A percentile compares a stretch with the other conserved stretches of the same genome.
phyloP scores from a whole-genome alignment of 2,329 filamentous ascomycete species.

The Colletotrichum viniferum region DNA sequence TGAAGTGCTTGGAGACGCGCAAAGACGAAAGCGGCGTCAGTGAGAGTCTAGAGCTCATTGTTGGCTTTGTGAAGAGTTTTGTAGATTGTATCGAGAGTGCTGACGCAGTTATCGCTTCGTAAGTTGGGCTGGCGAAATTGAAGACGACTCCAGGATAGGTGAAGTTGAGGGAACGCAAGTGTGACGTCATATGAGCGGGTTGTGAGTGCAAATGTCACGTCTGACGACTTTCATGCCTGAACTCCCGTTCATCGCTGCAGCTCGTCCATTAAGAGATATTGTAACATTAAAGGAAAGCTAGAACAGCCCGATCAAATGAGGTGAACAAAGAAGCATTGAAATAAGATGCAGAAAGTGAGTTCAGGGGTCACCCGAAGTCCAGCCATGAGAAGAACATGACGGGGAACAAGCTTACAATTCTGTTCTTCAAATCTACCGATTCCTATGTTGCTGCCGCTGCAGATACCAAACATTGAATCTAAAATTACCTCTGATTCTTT shows the following conservation, averaged over 20 bases:
- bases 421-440: background rate
- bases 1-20: conserved; percentile 60
- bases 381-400: background rate
- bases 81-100: background rate
- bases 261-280: rapidly evolving
- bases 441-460: background rate
- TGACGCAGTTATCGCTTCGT: background rate
- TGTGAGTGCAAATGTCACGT: background rate
- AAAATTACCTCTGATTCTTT: background rate
- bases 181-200: background rate
- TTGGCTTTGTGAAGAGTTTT: background rate
- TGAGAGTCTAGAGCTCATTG: background rate
- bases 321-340: background rate
- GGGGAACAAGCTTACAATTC: background rate
- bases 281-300: rapidly evolving
- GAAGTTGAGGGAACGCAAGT: background rate
- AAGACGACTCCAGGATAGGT: background rate
- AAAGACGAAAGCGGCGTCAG: conserved; percentile 50
- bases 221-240: background rate
- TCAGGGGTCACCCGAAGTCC: background rate
- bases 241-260: background rate
- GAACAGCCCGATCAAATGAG: rapidly evolving
- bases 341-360: background rate
- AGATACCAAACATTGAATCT: background rate
- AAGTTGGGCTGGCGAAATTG: background rate